Base-by-base conservation (phyloP, 768 basidiomycete species). In the Inosperma sp. region DNA sequence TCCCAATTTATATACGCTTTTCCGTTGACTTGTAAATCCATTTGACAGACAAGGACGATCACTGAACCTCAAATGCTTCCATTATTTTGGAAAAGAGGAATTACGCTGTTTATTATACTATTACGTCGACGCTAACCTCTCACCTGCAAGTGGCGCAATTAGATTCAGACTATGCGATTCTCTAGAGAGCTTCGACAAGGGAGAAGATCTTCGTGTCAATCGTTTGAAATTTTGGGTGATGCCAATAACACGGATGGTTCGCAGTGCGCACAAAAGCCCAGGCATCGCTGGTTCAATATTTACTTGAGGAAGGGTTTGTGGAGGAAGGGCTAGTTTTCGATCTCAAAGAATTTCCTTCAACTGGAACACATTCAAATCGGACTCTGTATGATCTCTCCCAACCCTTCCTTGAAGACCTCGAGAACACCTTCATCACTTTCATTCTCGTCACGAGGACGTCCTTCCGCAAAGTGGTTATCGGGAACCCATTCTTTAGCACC, bases 61-160 rank as follows among this genome's bases (percentile, higher is more conserved):
- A n/a, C n/a, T n/a, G n/a, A n/a, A n/a, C n/a, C n/a, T n/a, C n/a
- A n/a, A n/a, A n/a, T n/a, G n/a, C n/a, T n/a, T n/a, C n/a, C n/a
- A n/a, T n/a, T n/a, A n/a, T n/a, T n/a, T n/a, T n/a, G n/a, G n/a
- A n/a, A n/a, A n/a, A n/a, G n/a, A n/a, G n/a, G n/a, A n/a, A n/a
- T n/a, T n/a, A n/a, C n/a, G n/a, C n/a, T n/a, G n/a, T n/a, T n/a
- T 49, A 13, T 39, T 49, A 10, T 49, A 49, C 48, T 49, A 49
- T 27, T 16, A 49, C 9, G 3, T 14, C 7, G 37, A 49, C n/a
- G 35, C 48, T 2, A 23, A 39, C 6, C 37, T 49, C 3, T 37
- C 48, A 23, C 22, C 27, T 19, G 22, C 16, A 26, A 25, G 31
- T 13, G 50, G 50, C 23, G 50, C n/a, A 26, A 41, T 49, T 13